These are phyloP conservation scores for Rhodomyrtus tomentosa DNA, from an alignment of 345 rosid species.

Conservation along the genomic window DNA sequence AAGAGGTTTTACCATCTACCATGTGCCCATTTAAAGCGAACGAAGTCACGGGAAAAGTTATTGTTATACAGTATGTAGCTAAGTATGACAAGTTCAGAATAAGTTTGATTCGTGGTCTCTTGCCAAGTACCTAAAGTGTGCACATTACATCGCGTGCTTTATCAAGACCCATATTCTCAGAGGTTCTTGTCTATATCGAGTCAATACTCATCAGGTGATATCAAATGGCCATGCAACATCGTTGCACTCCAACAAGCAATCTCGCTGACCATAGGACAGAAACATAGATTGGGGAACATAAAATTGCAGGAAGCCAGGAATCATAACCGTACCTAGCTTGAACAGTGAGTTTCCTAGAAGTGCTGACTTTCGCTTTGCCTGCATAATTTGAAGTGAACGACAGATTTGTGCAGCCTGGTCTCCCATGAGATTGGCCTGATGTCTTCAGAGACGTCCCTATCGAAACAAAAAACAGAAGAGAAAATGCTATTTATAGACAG, in stretches of 20 bases:
- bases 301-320: not conserved
- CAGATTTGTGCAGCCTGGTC: conserved; percentile 22
- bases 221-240: not conserved
- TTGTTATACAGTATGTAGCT: not conserved
- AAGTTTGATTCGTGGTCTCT: not conserved
- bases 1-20: not conserved
- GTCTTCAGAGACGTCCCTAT: conserved; percentile 36
- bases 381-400: conserved; percentile 26
- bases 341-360: conserved; percentile 37
- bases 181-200: not conserved
- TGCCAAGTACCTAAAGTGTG: not conserved
- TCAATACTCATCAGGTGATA: not conserved
- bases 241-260: not conserved
- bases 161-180: not conserved
- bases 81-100: not conserved
- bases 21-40: not conserved
- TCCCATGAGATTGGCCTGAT: conserved; percentile 8
- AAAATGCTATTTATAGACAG: not conserved
- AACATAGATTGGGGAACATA: not conserved
- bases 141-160: not conserved
- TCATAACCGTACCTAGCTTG: conserved; percentile 34
- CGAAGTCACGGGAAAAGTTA: not conserved
- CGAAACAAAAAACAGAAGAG: not conserved
- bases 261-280: not conserved
- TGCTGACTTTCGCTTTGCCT: conserved; percentile 21